Base-by-base conservation (phyloP, 2,329 filamentous ascomycete species). In the Coniochaeta hoffmannii region DNA sequence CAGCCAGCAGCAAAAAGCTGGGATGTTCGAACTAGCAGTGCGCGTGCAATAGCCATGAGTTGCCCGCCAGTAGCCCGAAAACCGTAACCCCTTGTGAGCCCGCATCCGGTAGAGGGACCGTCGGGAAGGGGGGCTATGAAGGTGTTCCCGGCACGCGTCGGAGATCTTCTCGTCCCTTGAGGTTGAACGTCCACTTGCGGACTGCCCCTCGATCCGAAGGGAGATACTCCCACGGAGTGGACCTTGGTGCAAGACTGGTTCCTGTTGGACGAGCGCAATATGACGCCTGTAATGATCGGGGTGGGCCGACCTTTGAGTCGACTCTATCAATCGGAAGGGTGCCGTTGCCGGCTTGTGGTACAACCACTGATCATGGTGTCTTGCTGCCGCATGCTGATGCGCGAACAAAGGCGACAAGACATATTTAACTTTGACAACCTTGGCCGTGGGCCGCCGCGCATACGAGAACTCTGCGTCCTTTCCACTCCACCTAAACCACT, bases 21-120 rank as follows among this genome's bases (percentile, higher is more conserved):
- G 0, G 87, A 87, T 53, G 83, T 73, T 49, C 85, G 82, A 54
- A 90, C 76, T n/a, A n/a, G n/a, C 28, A 90, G 83, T 11, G 85
- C 85, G 8, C 88, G 77, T 0, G 87, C 88, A 58, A 91, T 90
- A 8, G 87, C 86, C 30, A 89, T 79, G 24, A 86, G 81, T 66
- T 90, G 87, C 8, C 86, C 75, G 65, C 91, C 87, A 1, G 88
- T 88, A 24, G n/a, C 88, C 88, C 1, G 85, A 89, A 1, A 91
- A 72, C 57, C 86, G 84, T n/a, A 17, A 86, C 80, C 0, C 87
- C 87, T 51, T 81, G 80, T 61, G 86, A 80, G 1, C 87, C n/a
- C 87, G 22, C 87, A 86, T 1, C 76, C 71, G 0, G 86, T 87
- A 1, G 76, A 71, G 55, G 88, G 83, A 0, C 82, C 83, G 56